Evolutionary conservation across 345 rosid genomes (phyloP).

Genomic region (Lepidium didymum): DNA sequence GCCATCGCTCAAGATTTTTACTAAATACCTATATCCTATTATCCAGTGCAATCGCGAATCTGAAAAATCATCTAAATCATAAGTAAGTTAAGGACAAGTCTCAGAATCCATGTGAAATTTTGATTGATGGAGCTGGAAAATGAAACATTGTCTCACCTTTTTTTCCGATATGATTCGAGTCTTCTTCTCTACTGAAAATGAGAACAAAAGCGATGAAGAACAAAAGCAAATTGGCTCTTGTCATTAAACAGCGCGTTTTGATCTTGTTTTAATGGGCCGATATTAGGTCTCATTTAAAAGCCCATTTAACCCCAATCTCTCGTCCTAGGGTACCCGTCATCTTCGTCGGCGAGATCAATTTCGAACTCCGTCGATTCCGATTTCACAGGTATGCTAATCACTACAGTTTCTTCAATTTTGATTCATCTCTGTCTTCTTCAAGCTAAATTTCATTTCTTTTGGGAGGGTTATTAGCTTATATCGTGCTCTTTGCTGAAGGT

Average conservation of each 20-base stretch:
- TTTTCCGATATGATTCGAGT: not conserved
- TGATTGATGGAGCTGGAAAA: not conserved
- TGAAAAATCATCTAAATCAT: not conserved
- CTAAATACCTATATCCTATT: not conserved
- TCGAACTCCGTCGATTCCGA: not conserved
- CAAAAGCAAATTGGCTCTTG: not conserved
- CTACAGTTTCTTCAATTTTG: not conserved
- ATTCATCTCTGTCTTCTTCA: not conserved
- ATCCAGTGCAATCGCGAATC: not conserved
- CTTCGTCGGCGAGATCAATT: not conserved
- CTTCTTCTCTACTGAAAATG: not conserved
- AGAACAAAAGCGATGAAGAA: not conserved
- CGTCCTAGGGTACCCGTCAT: not conserved
- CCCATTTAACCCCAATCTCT: not conserved
- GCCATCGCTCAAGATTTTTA: constrained; percentile 33
- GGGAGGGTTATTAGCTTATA: not conserved
- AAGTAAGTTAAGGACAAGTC: not conserved
- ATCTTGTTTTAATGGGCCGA: not conserved
- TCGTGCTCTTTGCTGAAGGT: not conserved
- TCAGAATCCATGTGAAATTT: not conserved
- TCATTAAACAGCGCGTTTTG: not conserved
- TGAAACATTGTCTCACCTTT: not conserved
- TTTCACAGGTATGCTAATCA: not conserved
- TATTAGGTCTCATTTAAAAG: not conserved
- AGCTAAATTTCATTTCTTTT: not conserved